Evolutionary conservation across 2,329 filamentous ascomycete genomes (phyloP).

Genomic region (Fusarium nelsonii): DNA sequence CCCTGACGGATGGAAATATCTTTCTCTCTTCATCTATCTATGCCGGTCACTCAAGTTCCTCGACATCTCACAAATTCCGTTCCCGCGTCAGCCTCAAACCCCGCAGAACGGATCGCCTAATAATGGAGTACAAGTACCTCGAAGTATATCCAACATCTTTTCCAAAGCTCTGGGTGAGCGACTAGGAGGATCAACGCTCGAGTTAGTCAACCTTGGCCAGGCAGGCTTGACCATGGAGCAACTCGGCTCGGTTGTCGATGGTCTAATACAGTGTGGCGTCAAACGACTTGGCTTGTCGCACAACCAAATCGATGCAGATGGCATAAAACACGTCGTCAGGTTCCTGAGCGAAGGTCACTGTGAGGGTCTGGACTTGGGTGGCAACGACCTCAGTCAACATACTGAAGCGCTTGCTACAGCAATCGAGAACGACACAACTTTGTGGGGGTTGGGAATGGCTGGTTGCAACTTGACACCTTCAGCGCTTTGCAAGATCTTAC

Average conservation of each 20-base stretch:
- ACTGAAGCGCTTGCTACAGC: conserved; percentile 66
- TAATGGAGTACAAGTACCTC: conserved; percentile 53
- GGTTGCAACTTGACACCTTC: conserved; percentile 84
- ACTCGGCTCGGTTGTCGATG: conserved; percentile 82
- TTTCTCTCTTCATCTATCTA: conserved; percentile 90
- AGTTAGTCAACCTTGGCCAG: conserved; percentile 85
- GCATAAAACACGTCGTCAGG: conserved; percentile 78
- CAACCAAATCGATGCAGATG: conserved; percentile 80
- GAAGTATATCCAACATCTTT: conserved; percentile 69
- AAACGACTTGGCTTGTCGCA: conserved; percentile 84
- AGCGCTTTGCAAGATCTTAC: conserved; percentile 80
- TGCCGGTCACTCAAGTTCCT: conserved; percentile 87
- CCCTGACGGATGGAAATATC: conserved; percentile 88
- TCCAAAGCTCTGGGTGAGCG: conserved; percentile 82
- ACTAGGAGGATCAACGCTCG: conserved; percentile 79
- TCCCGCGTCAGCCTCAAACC: conserved; percentile 65
- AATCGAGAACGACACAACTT: conserved; percentile 65
- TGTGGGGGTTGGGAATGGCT: conserved; percentile 88
- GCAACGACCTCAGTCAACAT: conserved; percentile 76
- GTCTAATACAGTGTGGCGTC: conserved; percentile 81
- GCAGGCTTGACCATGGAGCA: conserved; percentile 79
- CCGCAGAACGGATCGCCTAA: conserved; percentile 49
- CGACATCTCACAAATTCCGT: conserved; percentile 86
- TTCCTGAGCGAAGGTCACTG: conserved; percentile 83
- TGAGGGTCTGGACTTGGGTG: conserved; percentile 88